Evolutionary conservation across 2,329 filamentous ascomycete genomes (phyloP).

Genomic region (Diaporthe amygdali): DNA sequence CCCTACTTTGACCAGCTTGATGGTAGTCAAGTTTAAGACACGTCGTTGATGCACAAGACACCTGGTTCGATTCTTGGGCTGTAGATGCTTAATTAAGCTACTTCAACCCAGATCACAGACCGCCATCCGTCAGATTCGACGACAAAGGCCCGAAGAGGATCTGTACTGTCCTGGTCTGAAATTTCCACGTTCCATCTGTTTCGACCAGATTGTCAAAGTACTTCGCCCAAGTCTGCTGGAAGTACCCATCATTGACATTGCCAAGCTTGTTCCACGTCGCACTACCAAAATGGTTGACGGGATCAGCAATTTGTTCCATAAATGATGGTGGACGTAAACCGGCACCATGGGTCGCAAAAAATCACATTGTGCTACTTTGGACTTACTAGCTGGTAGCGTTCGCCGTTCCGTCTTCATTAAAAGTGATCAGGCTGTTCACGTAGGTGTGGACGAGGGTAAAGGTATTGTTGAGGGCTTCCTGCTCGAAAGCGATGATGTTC

Average conservation of each 20-base stretch:
- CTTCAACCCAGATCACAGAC: background rate
- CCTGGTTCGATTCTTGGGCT: too few relatives aligned
- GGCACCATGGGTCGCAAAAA: too few relatives aligned
- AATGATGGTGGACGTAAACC: fast-evolving
- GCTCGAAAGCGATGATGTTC: background rate
- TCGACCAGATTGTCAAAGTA: background rate
- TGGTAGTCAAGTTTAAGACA: too few relatives aligned
- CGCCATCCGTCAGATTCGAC: background rate
- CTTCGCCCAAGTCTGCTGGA: slow-evolving; percentile 1
- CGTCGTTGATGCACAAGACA: too few relatives aligned
- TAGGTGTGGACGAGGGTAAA: background rate
- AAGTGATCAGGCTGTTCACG: background rate
- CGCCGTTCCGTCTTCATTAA: background rate
- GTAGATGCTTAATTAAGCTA: too few relatives aligned
- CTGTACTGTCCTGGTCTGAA: background rate
- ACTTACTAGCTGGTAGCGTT: slow-evolving; percentile 9
- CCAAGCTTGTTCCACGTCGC: slow-evolving; percentile 11
- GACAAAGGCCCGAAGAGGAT: background rate
- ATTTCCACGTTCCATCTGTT: slow-evolving; percentile 3
- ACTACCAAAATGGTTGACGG: background rate
- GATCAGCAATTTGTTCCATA: background rate
- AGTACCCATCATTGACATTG: background rate
- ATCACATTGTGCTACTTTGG: too few relatives aligned
- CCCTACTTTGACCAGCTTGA: too few relatives aligned
- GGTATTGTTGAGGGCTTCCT: background rate